Percentiles rank a stretch among this genome's conserved stretches.
phyloP scores from a whole-genome alignment of 139 green algal species.

The Yamagishiella unicocca region DNA sequence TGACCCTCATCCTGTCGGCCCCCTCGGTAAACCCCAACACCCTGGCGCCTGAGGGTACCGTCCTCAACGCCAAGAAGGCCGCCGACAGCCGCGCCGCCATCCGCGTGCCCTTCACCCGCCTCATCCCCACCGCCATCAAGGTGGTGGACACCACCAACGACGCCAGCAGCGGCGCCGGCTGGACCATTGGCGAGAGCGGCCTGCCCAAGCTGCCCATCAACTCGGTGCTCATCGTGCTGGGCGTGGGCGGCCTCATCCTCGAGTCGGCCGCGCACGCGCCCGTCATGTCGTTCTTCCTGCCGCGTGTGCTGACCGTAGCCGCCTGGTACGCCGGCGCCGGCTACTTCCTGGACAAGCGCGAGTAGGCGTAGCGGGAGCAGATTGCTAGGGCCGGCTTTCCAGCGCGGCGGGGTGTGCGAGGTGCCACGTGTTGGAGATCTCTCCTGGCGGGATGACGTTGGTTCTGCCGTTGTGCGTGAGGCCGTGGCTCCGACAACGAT shows the following conservation, averaged over 20 bases:
- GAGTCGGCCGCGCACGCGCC: slow-evolving; percentile 75
- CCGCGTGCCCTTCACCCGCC: slow-evolving; percentile 77
- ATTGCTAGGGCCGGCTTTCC: no score
- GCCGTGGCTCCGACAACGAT: no score
- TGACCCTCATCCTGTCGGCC: slow-evolving; percentile 74
- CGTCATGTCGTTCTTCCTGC: slow-evolving; percentile 75
- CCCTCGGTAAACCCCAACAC: slow-evolving; percentile 73
- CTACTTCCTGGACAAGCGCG: slow-evolving; percentile 71
- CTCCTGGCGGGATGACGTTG: no score
- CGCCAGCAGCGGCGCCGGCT: slow-evolving; percentile 69
- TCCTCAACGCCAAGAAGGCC: slow-evolving; percentile 78
- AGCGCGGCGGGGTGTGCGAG: no score
- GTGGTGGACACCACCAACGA: slow-evolving; percentile 75
- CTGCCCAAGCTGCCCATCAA: slow-evolving; percentile 81
- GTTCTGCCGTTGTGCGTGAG: no score
- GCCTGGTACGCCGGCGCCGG: slow-evolving; percentile 69
- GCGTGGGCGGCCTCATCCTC: slow-evolving; percentile 75
- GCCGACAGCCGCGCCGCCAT: slow-evolving; percentile 65
- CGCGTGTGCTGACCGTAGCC: slow-evolving; percentile 69
- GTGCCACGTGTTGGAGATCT: no score
- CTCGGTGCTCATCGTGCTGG: slow-evolving; percentile 76
- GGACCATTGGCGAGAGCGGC: slow-evolving; percentile 67
- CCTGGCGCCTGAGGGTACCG: slow-evolving; percentile 77
- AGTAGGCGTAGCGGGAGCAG: not conserved
- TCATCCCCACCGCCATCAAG: slow-evolving; percentile 74